phyloP scores from a whole-genome alignment of 1,284 basidiomycete species.

The Ustilago xerochloae region DNA sequence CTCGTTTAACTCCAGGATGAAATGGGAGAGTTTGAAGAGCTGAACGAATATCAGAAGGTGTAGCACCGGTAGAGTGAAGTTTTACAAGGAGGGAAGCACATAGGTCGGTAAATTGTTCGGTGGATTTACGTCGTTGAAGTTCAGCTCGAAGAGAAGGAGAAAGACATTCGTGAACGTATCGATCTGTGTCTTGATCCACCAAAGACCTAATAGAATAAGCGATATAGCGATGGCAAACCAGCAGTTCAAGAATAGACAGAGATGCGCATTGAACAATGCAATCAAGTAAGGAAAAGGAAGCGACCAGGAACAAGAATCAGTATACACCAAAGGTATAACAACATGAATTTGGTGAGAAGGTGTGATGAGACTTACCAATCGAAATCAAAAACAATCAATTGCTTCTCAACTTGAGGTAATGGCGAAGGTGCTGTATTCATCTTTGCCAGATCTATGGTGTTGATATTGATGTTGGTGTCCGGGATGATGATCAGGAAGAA shows the following conservation, averaged over 20 bases:
- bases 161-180: constrained; percentile 94
- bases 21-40: constrained; percentile 86
- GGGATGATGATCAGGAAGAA: neutral
- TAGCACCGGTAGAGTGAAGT: constrained; percentile 69
- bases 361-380: constrained; percentile 78
- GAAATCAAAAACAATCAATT: constrained; percentile 94
- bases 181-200: constrained; percentile 94
- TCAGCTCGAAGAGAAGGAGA: constrained; percentile 84
- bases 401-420: constrained; percentile 67
- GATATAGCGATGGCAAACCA: neutral
- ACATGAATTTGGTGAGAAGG: no score
- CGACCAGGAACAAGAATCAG: no score
- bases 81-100: constrained; percentile 53
- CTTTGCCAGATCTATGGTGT: neutral
- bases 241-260: neutral
- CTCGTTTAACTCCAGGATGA: constrained; percentile 94
- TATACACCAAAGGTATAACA: no score
- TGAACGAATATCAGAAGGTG: constrained; percentile 79
- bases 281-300: neutral
- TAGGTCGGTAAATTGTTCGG: constrained; percentile 90
- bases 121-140: constrained; percentile 76
- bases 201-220: constrained; percentile 49
- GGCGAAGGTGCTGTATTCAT: constrained; percentile 48
- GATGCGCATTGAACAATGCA: neutral
- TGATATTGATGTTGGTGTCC: constrained; percentile 8